phyloP scores from a whole-genome alignment of 1,284 basidiomycete species.

The Ustilago xerochloae region DNA sequence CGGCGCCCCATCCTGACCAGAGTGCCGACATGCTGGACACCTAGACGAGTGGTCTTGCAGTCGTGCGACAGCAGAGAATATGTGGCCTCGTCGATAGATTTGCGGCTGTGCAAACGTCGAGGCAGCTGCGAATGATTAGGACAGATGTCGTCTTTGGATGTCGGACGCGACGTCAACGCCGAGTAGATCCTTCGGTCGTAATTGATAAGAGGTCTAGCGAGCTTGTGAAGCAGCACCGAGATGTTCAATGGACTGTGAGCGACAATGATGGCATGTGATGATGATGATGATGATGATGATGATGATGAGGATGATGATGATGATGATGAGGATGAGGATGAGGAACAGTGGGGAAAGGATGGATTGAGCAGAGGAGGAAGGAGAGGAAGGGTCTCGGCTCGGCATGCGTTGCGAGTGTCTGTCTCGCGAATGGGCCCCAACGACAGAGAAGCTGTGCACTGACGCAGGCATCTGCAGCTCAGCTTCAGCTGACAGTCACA shows the following conservation, averaged over 20 bases:
- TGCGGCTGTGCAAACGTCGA: background rate
- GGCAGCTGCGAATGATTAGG: background rate
- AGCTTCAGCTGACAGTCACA: background rate
- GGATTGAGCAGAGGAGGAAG: background rate
- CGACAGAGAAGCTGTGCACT: slow-evolving; percentile 1
- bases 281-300: background rate
- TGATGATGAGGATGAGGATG: background rate
- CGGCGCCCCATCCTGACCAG: slow-evolving; percentile 58
- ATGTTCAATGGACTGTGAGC: background rate
- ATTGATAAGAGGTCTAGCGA: background rate
- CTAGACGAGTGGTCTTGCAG: background rate
- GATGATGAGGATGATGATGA: background rate
- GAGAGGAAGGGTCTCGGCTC: slow-evolving; percentile 14
- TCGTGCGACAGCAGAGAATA: background rate
- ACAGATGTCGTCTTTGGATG: background rate
- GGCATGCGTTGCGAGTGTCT: slow-evolving; percentile 6
- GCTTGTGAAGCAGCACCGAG: too few relatives aligned
- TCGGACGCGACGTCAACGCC: background rate
- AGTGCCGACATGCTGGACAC: slow-evolving; percentile 49
- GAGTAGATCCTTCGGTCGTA: background rate
- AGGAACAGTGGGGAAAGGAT: background rate
- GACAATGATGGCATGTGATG: background rate
- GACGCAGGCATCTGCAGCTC: slow-evolving; percentile 7
- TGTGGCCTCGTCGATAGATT: background rate
- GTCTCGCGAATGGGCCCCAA: slow-evolving; percentile 11